phyloP scores from a whole-genome alignment of 108 stramenopile genomes.

The Cyclotella kingstonii region DNA sequence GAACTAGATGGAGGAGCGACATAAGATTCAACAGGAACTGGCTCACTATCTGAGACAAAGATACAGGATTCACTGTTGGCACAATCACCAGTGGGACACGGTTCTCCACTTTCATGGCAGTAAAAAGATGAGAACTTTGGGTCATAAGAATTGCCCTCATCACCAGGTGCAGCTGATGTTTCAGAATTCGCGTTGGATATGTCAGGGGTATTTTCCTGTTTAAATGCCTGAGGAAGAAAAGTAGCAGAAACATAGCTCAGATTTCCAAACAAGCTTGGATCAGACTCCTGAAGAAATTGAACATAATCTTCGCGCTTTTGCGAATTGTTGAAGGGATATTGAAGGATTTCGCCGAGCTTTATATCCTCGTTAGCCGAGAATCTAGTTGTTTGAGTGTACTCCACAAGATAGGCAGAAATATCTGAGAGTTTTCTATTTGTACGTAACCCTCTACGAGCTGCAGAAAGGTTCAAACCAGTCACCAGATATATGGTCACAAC shows the following conservation, averaged over 20 bases:
- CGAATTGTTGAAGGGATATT: constrained; percentile 27
- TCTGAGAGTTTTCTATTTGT: constrained; percentile 7
- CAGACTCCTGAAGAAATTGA: constrained; percentile 17
- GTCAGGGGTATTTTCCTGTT: constrained; percentile 2
- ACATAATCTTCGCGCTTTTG: constrained; percentile 22
- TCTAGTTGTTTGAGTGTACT: constrained; percentile 29
- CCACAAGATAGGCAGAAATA: constrained; percentile 18
- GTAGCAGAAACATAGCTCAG: constrained; percentile 25
- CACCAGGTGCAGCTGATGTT: constrained; percentile 3
- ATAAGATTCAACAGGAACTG: constrained; percentile 21
- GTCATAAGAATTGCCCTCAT: constrained; percentile 10
- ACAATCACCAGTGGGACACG: constrained; percentile 26
- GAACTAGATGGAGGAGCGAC: neutral
- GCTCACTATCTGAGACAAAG: constrained; percentile 16
- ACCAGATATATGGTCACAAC: constrained; percentile 23
- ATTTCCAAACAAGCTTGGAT: constrained; percentile 19
- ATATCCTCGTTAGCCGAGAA: constrained; percentile 11
- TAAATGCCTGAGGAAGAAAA: constrained; percentile 20
- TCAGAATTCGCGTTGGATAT: neutral
- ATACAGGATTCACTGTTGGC: constrained; percentile 18
- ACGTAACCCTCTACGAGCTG: constrained; percentile 8
- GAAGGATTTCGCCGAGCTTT: constrained; percentile 16
- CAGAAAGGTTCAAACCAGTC: constrained; percentile 15
- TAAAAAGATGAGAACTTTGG: constrained; percentile 17
- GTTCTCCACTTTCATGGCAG: constrained; percentile 20